phyloP scores from a whole-genome alignment of 345 rosid genomes.

The Theobroma cacao region DNA sequence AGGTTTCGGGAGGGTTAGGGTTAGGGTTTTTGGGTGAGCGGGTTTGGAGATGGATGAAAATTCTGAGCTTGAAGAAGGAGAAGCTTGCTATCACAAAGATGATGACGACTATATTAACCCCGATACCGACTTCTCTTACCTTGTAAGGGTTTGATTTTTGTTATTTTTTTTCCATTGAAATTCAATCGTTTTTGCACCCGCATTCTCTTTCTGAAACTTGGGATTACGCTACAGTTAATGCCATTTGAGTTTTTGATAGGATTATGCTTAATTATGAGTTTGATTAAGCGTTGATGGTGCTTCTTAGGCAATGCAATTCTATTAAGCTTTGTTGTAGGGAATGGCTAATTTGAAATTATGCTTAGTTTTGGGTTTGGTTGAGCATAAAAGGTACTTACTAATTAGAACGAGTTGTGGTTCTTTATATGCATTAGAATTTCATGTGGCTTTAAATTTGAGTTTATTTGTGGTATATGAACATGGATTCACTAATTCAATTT shows the following conservation, averaged over 20 bases:
- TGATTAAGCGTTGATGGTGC: not conserved
- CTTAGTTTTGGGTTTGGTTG: conserved; percentile 2
- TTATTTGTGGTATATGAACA: not conserved
- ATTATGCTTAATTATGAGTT: conserved; percentile 2
- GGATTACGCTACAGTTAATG: not conserved
- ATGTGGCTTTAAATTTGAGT: not conserved
- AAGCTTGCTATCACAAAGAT: conserved; percentile 39
- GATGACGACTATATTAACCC: conserved; percentile 46
- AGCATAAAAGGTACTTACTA: not conserved
- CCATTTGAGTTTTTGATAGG: conserved; percentile 10
- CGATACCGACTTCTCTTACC: conserved; percentile 64
- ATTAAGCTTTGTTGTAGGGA: not conserved
- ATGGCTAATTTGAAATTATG: not conserved
- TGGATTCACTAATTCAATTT: not conserved
- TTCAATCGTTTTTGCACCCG: not conserved
- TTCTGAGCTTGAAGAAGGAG: conserved; percentile 79
- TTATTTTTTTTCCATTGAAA: not conserved
- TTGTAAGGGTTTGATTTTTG: conserved; percentile 51
- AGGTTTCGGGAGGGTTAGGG: conserved; percentile 25
- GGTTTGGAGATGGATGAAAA: conserved; percentile 43
- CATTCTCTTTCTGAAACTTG: not conserved
- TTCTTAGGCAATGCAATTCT: conserved; percentile 14
- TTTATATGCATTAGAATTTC: conserved; percentile 8
- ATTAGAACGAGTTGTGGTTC: not conserved
- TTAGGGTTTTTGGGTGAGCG: conserved; percentile 22